These are phyloP conservation scores for Tuber magnatum DNA, from an alignment of 495 filamentous ascomycete genomes.

Conservation along the genomic window DNA sequence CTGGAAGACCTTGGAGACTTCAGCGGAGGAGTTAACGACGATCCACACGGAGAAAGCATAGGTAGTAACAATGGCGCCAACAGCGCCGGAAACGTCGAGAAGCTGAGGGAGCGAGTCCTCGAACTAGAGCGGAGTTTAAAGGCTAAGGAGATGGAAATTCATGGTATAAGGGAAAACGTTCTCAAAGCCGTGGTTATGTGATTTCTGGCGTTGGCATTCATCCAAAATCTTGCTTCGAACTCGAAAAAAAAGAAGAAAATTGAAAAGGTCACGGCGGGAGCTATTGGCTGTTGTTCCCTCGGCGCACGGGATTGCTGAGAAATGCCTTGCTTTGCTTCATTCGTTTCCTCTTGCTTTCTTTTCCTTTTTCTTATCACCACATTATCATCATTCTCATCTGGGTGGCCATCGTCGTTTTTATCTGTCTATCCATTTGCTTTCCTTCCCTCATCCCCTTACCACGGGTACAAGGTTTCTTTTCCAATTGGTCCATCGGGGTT, in stretches of 20 bases:
- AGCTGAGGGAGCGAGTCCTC: conserved; percentile 30
- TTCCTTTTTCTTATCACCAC: neutral
- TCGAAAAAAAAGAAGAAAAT: neutral
- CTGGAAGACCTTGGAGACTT: conserved; percentile 27
- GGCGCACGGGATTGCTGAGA: neutral
- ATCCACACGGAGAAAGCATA: conserved; percentile 8
- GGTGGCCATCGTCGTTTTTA: neutral
- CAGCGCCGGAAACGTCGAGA: conserved; percentile 19
- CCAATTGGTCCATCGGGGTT: neutral
- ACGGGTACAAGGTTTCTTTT: neutral
- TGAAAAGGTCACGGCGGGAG: neutral
- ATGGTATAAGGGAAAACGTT: conserved; percentile 31
- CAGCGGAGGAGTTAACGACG: conserved; percentile 10
- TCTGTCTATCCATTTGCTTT: neutral
- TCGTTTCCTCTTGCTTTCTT: neutral
- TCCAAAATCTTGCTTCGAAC: neutral
- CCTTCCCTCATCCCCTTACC: neutral
- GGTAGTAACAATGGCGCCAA: conserved; percentile 4
- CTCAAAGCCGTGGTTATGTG: conserved; percentile 33
- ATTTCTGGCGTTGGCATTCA: neutral
- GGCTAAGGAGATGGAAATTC: conserved; percentile 34
- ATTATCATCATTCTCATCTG: neutral
- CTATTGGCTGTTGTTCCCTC: neutral
- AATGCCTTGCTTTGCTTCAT: neutral
- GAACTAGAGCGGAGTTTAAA: conserved; percentile 33